Base-by-base conservation (phyloP, 2,329 filamentous ascomycete species). In the Trichoderma arundinaceum region DNA sequence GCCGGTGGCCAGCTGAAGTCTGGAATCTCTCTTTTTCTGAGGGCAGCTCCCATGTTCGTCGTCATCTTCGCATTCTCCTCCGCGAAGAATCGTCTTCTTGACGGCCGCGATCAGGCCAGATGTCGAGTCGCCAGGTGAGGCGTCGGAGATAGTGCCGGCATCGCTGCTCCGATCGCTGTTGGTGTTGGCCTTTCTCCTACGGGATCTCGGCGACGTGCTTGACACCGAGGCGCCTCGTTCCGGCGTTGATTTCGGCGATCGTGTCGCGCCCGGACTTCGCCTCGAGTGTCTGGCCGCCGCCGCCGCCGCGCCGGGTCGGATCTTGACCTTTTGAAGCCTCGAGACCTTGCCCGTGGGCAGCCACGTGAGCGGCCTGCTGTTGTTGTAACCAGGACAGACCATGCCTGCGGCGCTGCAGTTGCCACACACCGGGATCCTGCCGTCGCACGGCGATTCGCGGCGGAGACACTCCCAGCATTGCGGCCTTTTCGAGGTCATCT, bases 401-500 rank as follows among this genome's bases (percentile, higher is more conserved):
- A 77, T 74, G 7, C 74, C 74, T 4, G 70, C 69, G 1, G 54
- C 66, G 22, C 72, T 70, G 62, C 79, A 81, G 64, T 76, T 76
- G 39, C 74, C 76, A 69, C 79, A 81, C 38, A 71, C 69, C 2
- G 79, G 78, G 7, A 66, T 72, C 15, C 68, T 69, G 15, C 74
- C 75, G 66, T 81, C 78, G 67, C 79, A 81, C n/a, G 78, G 78
- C 7, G 80, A 68, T 7, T 74, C 69, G 2, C 78, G 77, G n/a
- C 78, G 75, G 22, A 72, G 76, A 65, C 79, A 81, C 66, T 80
- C 79, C 79, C 78, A 81, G 68, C 79, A 81, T 60, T 79, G 76
- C 39, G 49, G 59, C 49, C 49, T 53, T 53, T 63, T 63, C 38
- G 59, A 62, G 28, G 59, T 63, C 59, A 63, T 63, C 59, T 38